Conservation (phyloP, 2,329 filamentous ascomycete genomes). For the Cladosporium cucumerinum region DNA sequence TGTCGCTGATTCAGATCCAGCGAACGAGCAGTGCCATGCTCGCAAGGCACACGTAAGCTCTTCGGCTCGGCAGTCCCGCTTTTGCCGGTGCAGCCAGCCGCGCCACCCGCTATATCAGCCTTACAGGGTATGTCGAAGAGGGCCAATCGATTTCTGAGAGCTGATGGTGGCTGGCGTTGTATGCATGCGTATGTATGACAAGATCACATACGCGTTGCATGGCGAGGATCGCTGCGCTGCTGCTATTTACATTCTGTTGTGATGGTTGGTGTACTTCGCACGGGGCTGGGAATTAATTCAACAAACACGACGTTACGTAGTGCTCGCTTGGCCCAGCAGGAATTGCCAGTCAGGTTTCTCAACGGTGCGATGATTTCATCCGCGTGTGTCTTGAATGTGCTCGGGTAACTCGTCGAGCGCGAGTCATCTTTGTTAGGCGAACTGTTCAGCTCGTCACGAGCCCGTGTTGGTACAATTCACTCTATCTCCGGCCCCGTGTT, state of each 20-base stretch:
- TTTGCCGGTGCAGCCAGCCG: neutral
- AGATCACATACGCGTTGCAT: neutral
- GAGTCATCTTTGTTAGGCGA: neutral
- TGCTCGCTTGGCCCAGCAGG: neutral
- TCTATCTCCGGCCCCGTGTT: neutral
- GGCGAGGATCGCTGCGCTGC: neutral
- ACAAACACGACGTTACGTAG: neutral
- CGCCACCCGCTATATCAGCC: slow-evolving; percentile 5
- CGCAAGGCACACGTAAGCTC: slow-evolving; percentile 1
- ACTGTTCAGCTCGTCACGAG: neutral
- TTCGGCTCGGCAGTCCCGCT: neutral
- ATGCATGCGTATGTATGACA: neutral
- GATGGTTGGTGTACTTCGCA: neutral
- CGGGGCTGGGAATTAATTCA: neutral
- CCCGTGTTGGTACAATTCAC: neutral
- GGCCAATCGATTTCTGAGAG: neutral
- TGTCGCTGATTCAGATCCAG: neutral
- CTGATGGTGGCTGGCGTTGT: neutral
- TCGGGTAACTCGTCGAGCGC: neutral
- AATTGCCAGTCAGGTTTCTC: neutral
- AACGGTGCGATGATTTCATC: neutral
- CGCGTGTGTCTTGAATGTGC: neutral
- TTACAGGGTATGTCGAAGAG: slow-evolving; percentile 2
- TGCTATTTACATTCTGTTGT: neutral
- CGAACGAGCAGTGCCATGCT: neutral